Conservation (phyloP, 257 asterid species). For the Craterostigma plantagineum region DNA sequence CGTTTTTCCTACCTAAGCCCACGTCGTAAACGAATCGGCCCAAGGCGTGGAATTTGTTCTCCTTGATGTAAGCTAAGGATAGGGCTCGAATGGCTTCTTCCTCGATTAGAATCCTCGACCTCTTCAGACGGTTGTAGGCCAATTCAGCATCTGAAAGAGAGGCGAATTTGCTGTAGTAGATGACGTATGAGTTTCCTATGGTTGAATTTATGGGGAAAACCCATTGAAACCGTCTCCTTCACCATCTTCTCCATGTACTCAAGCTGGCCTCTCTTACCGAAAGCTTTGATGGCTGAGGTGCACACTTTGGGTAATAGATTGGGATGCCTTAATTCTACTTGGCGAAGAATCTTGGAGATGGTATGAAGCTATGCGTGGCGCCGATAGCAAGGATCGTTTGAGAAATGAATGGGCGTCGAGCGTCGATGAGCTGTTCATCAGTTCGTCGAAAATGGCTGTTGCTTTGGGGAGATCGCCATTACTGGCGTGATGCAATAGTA, state of each 20-base stretch:
- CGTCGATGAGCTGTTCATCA: conserved; percentile 33
- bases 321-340: conserved; percentile 25
- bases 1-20: conserved; percentile 78
- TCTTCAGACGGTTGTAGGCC: conserved; percentile 63
- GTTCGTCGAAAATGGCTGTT: conserved; percentile 39
- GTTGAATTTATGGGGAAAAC: conserved; percentile 45
- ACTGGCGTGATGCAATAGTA: conserved; percentile 28
- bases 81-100: conserved; percentile 73
- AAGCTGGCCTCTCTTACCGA: conserved; percentile 62
- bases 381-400: conserved; percentile 34
- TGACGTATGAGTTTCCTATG: conserved; percentile 62
- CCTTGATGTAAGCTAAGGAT: conserved; percentile 53
- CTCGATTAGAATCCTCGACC: conserved; percentile 73
- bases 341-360: conserved; percentile 30
- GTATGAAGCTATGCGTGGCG: conserved; percentile 20
- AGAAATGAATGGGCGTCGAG: conserved; percentile 31
- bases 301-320: conserved; percentile 19
- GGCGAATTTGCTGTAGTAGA: conserved; percentile 43
- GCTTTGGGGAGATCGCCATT: conserved; percentile 32
- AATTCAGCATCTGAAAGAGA: conserved; percentile 46
- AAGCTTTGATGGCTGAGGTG: conserved; percentile 27
- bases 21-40: conserved; percentile 59
- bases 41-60: conserved; percentile 39
- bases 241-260: conserved; percentile 52
- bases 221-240: conserved; percentile 56